Evolutionary conservation across 2,329 filamentous ascomycete genomes (phyloP).

Genomic region (Dothidotthia symphoricarpi): DNA sequence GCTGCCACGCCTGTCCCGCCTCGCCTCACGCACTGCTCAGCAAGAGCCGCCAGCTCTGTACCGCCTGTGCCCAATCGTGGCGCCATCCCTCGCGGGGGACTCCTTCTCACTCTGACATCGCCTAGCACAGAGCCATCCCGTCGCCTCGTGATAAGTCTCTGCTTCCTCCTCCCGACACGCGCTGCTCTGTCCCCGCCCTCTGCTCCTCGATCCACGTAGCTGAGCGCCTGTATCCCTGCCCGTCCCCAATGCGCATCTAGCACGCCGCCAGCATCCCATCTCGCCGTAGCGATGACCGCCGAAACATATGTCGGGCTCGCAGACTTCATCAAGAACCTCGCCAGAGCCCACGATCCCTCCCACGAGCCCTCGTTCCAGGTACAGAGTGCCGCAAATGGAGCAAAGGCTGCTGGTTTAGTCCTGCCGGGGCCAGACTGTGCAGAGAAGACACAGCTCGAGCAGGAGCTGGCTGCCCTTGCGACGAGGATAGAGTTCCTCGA

Average conservation of each 20-base stretch:
- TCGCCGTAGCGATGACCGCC: constrained; percentile 28
- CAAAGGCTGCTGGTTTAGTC: constrained; percentile 56
- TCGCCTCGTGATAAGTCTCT: constrained; percentile 5
- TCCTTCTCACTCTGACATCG: constrained; percentile 12
- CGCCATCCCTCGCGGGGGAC: constrained; percentile 1
- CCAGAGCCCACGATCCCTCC: constrained; percentile 47
- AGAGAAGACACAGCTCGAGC: constrained; percentile 77
- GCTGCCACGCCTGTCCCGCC: too few species aligned
- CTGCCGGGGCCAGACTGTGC: constrained; percentile 74
- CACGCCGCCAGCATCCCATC: constrained; percentile 21
- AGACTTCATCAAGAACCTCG: constrained; percentile 50
- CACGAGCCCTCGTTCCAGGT: constrained; percentile 47
- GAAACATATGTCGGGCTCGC: constrained; percentile 41
- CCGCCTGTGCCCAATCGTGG: neutral
- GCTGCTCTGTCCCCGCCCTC: constrained; percentile 1
- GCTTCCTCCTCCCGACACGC: constrained; percentile 2
- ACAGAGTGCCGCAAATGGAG: constrained; percentile 51
- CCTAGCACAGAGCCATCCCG: constrained; percentile 2
- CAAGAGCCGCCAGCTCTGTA: neutral
- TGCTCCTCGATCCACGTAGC: constrained; percentile 9
- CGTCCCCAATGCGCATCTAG: constrained; percentile 40
- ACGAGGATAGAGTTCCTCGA: constrained; percentile 80
- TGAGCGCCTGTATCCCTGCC: constrained; percentile 14
- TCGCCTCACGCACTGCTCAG: too few species aligned
- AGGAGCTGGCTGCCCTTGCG: constrained; percentile 76